Conservation (phyloP, 495 filamentous ascomycete genomes). For the Hypoxylon fuscum region DNA sequence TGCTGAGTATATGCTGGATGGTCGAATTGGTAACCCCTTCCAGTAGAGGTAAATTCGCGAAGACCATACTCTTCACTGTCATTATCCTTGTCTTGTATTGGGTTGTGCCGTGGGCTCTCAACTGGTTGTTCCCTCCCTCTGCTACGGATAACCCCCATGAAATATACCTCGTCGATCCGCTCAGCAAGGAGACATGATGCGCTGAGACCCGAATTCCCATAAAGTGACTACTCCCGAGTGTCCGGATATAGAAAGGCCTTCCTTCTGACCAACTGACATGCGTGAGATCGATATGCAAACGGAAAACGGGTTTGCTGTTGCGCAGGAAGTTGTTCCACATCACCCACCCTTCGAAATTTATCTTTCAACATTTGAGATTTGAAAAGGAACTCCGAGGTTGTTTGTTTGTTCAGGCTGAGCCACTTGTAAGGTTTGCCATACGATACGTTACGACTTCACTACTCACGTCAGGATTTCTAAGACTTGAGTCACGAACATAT, state of each 20-base stretch:
- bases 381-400: too few species aligned
- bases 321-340: too few species aligned
- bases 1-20: slow-evolving; percentile 42
- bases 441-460: too few species aligned
- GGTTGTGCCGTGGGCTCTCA: slow-evolving; percentile 13
- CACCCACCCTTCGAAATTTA: too few species aligned
- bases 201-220: background rate
- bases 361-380: too few species aligned
- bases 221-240: background rate
- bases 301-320: background rate
- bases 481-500: background rate
- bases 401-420: too few species aligned
- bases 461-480: too few species aligned
- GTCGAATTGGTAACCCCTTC: slow-evolving; percentile 39
- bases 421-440: too few species aligned
- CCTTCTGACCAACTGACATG: too few species aligned
- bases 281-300: background rate
- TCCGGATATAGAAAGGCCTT: background rate
- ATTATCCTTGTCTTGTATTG: slow-evolving; percentile 8
- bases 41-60: slow-evolving; percentile 17
- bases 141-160: slow-evolving; percentile 19
- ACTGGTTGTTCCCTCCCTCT: slow-evolving; percentile 5
- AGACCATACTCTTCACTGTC: slow-evolving; percentile 20
- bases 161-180: slow-evolving; percentile 13
- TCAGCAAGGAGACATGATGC: slow-evolving; percentile 27